phyloP scores from a whole-genome alignment of 441 rosid genomes.

The Breynia disticha region DNA sequence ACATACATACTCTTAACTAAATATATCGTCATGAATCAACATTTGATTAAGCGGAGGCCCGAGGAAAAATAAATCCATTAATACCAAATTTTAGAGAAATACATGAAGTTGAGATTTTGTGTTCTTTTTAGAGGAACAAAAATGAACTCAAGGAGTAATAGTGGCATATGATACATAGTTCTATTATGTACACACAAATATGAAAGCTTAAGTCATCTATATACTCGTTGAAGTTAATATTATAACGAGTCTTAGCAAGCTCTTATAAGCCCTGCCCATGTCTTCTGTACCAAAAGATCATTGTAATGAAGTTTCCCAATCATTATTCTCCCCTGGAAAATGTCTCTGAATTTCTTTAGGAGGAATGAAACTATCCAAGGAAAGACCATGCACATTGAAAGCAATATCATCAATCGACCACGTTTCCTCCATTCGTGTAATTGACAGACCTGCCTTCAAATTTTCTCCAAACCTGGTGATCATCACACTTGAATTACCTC shows the following conservation, averaged over 20 bases:
- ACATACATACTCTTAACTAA: too few relatives aligned
- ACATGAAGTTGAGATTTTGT: too few relatives aligned
- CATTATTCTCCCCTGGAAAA: constrained; percentile 25
- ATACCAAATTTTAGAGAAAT: too few relatives aligned
- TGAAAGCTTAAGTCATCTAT: too few relatives aligned
- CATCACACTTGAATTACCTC: constrained; percentile 57
- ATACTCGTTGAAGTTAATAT: too few relatives aligned
- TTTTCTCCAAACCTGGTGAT: constrained; percentile 79
- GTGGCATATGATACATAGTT: too few relatives aligned
- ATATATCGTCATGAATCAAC: too few relatives aligned
- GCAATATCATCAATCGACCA: constrained; percentile 84
- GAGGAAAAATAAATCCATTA: too few relatives aligned
- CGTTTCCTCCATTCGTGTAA: constrained; percentile 72
- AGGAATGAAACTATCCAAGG: constrained; percentile 76
- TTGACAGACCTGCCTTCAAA: constrained; percentile 52
- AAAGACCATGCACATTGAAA: constrained; percentile 70
- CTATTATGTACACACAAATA: too few relatives aligned
- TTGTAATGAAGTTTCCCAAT: constrained; percentile 25
- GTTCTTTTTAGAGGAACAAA: too few relatives aligned
- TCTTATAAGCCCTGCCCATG: not conserved
- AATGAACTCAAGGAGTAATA: too few relatives aligned
- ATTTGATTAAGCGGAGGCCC: too few relatives aligned
- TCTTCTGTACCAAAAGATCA: constrained; percentile 5
- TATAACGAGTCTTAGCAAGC: not conserved
- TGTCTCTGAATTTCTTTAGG: constrained; percentile 57